Evolutionary conservation across 2,329 filamentous ascomycete species (phyloP).

Genomic region (Diaporthe velutina): DNA sequence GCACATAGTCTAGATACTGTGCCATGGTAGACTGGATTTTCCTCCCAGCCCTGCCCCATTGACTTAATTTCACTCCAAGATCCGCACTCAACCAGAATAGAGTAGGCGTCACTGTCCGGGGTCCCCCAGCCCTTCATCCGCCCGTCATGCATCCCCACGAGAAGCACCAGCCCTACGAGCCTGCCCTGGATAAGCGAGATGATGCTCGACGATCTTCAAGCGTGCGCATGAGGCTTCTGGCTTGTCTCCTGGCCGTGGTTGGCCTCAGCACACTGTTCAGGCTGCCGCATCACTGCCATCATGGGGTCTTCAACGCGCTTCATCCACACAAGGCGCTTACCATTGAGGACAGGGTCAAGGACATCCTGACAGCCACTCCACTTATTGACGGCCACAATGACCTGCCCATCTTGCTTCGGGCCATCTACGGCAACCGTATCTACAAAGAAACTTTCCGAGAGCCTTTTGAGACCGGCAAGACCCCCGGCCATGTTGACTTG

Average conservation of each 20-base stretch:
- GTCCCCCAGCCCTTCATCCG: constrained; percentile 11
- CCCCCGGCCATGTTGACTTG: constrained; percentile 82
- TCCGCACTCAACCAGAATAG: constrained; percentile 12
- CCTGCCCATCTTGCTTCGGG: constrained; percentile 80
- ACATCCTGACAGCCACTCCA: constrained; percentile 60
- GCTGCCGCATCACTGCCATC: constrained; percentile 30
- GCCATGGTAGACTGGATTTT: constrained; percentile 9
- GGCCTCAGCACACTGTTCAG: constrained; percentile 15
- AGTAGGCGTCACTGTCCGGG: constrained; percentile 21
- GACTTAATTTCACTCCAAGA: constrained; percentile 17
- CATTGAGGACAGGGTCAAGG: constrained; percentile 60
- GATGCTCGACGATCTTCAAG: constrained; percentile 15
- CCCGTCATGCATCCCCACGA: constrained; percentile 33
- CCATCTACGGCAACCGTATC: constrained; percentile 80
- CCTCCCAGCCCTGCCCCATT: constrained; percentile 20
- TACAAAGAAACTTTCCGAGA: constrained; percentile 80
- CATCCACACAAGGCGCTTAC: constrained; percentile 41
- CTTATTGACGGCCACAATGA: constrained; percentile 89
- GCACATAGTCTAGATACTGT: constrained; percentile 18
- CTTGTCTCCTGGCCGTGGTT: constrained; percentile 14
- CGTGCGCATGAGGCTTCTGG: neutral
- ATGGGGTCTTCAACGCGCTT: constrained; percentile 21
- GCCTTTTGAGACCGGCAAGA: constrained; percentile 77
- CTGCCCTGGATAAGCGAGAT: constrained; percentile 30
- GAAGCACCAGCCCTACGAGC: constrained; percentile 37